Evolutionary conservation across 148 eudicot genomes (phyloP).

Genomic region (Heliosperma pusillum): DNA sequence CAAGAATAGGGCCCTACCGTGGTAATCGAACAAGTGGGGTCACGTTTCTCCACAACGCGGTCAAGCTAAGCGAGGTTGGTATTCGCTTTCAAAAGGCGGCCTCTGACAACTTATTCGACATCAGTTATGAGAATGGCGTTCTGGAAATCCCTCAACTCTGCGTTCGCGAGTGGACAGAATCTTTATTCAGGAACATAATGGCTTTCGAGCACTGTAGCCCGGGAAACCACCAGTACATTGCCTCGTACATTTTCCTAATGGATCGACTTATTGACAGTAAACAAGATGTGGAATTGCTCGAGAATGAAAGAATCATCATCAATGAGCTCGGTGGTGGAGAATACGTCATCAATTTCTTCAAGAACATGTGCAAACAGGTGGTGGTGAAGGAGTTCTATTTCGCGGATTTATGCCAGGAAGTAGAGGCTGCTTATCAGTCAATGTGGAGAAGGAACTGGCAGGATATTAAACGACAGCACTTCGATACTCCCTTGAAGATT

Average conservation of each 20-base stretch:
- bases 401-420: constrained; percentile 7
- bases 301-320: constrained; percentile 11
- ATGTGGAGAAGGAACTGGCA: constrained; percentile 13
- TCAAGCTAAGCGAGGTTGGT: constrained; percentile 3
- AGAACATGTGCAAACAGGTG: constrained; percentile 17
- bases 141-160: constrained; percentile 11
- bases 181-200: constrained; percentile 13
- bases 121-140: constrained; percentile 4
- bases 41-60: background rate
- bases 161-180: constrained; percentile 17
- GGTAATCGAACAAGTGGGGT: background rate
- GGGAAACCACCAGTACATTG: constrained; percentile 12
- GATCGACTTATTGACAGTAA: constrained; percentile 11
- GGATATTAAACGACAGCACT: constrained; percentile 9
- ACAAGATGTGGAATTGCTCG: constrained; percentile 9
- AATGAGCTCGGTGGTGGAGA: constrained; percentile 17
- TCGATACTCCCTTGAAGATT: constrained; percentile 17
- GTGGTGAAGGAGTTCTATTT: constrained; percentile 14
- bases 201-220: constrained; percentile 13
- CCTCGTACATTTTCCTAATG: constrained; percentile 20
- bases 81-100: constrained; percentile 2
- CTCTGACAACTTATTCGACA: constrained; percentile 9
- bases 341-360: constrained; percentile 15
- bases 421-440: constrained; percentile 9
- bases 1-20: background rate